Evolutionary conservation across 305 asterid genomes (phyloP).

Genomic region (Andrographis paniculata): DNA sequence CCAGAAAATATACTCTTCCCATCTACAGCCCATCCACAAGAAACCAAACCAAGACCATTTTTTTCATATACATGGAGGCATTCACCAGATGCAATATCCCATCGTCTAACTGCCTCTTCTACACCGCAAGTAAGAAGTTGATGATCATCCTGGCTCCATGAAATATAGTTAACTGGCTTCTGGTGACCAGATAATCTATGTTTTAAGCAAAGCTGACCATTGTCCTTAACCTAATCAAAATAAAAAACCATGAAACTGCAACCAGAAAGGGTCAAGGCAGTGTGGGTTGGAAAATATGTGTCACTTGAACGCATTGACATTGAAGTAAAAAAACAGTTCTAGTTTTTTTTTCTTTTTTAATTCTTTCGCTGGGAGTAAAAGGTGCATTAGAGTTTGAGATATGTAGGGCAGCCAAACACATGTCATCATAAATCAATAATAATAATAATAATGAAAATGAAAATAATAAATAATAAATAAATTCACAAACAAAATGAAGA

Average conservation of each 20-base stretch:
- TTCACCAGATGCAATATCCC: conserved; percentile 48
- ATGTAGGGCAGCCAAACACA: no score
- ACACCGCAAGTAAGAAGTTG: conserved; percentile 43
- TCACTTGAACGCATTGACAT: no score
- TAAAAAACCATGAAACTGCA: conserved; percentile 13
- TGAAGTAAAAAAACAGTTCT: no score
- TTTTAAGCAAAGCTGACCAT: conserved; percentile 28
- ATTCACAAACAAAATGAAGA: no score
- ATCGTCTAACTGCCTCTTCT: conserved; percentile 49
- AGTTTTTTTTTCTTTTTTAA: no score
- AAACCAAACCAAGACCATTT: conserved; percentile 30
- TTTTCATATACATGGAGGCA: conserved; percentile 42
- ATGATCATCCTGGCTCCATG: conserved; percentile 42
- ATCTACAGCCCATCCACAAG: conserved; percentile 47
- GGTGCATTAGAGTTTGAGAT: no score
- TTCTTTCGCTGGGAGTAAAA: no score
- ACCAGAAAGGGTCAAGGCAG: no score
- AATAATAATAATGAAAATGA: no score
- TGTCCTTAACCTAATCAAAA: conserved; percentile 31
- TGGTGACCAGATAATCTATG: conserved; percentile 34
- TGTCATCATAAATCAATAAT: no score
- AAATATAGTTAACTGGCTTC: conserved; percentile 39
- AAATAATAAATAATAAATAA: no score
- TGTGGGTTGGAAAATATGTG: neutral
- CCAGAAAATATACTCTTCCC: conserved; percentile 33